These are phyloP conservation scores for Alternaria brassicicola DNA, from an alignment of 2,329 filamentous ascomycete species.

Conservation along the genomic window DNA sequence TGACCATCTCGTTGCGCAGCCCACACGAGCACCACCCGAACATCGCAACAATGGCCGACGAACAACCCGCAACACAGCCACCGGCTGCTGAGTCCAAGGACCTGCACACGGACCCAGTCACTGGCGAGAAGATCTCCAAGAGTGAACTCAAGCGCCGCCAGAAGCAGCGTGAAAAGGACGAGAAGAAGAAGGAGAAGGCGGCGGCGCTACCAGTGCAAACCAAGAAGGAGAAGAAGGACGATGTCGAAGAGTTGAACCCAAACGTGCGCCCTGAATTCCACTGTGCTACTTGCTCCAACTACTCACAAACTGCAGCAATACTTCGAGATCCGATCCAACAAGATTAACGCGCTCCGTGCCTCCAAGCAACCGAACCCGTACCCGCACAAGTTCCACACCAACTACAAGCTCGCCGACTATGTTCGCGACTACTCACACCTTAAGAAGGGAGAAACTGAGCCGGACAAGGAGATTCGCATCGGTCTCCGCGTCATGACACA, in stretches of 20 bases:
- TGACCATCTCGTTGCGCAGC: constrained; percentile 21
- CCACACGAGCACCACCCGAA: constrained; percentile 25
- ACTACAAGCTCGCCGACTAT: constrained; percentile 82
- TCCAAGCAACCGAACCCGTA: constrained; percentile 78
- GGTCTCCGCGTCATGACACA: constrained; percentile 79
- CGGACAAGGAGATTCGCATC: constrained; percentile 75
- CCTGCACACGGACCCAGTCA: constrained; percentile 88
- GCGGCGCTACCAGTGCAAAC: constrained; percentile 68
- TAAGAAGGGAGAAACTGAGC: constrained; percentile 84
- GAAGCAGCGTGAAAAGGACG: constrained; percentile 91
- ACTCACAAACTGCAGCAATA: constrained; percentile 68
- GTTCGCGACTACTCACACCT: constrained; percentile 77
- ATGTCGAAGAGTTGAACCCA: constrained; percentile 74
- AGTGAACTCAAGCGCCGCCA: constrained; percentile 83
- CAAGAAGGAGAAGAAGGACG: constrained; percentile 64
- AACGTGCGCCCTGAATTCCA: constrained; percentile 58
- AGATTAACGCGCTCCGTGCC: constrained; percentile 76
- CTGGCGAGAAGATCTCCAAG: constrained; percentile 76
- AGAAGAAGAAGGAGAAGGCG: constrained; percentile 83
- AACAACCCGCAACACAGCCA: constrained; percentile 34
- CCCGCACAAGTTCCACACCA: constrained; percentile 91
- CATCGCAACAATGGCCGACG: constrained; percentile 41
- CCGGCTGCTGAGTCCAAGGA: constrained; percentile 56
- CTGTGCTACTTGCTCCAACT: constrained; percentile 33
- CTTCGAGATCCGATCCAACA: constrained; percentile 91